A percentile compares a stretch with the other conserved stretches of the same genome.
Evolutionary conservation across 2,329 filamentous ascomycete species (phyloP).

Genomic region (Talaromyces marneffei): DNA sequence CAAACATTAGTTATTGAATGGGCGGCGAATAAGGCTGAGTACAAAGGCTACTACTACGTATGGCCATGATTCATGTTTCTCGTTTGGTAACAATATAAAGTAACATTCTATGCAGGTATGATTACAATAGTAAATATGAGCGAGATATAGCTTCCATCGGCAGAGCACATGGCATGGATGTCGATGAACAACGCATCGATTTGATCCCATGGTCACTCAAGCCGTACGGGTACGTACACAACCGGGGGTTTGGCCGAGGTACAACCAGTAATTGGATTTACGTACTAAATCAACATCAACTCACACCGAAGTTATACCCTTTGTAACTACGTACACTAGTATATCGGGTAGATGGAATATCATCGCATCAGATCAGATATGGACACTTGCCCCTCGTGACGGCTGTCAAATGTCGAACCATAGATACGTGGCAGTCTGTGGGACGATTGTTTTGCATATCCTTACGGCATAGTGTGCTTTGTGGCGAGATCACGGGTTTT

Average conservation of each 20-base stretch:
- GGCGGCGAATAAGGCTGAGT: conserved; percentile 4
- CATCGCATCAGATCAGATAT: not conserved
- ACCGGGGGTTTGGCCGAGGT: not conserved
- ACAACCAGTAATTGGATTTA: too few species aligned
- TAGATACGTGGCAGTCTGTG: conserved; percentile 9
- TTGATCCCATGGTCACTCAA: not conserved
- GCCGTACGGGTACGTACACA: not conserved
- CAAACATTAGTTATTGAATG: not conserved
- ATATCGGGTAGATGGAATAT: not conserved
- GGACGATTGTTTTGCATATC: not conserved
- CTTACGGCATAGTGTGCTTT: not conserved
- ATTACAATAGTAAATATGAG: not conserved
- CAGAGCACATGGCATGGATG: conserved; percentile 3
- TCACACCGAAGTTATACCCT: not conserved
- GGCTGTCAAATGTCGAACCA: not conserved
- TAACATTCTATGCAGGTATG: not conserved
- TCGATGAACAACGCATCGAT: conserved; percentile 1
- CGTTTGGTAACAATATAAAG: not conserved
- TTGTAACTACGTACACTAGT: too few species aligned
- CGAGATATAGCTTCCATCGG: not conserved
- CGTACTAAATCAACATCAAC: not conserved
- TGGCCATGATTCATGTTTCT: not conserved
- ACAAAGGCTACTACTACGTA: not conserved
- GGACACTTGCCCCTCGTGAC: not conserved
- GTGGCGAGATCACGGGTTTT: conserved; percentile 9